Base-by-base conservation (phyloP, 2,329 filamentous ascomycete species). In the Zymoseptoria ardabiliae region DNA sequence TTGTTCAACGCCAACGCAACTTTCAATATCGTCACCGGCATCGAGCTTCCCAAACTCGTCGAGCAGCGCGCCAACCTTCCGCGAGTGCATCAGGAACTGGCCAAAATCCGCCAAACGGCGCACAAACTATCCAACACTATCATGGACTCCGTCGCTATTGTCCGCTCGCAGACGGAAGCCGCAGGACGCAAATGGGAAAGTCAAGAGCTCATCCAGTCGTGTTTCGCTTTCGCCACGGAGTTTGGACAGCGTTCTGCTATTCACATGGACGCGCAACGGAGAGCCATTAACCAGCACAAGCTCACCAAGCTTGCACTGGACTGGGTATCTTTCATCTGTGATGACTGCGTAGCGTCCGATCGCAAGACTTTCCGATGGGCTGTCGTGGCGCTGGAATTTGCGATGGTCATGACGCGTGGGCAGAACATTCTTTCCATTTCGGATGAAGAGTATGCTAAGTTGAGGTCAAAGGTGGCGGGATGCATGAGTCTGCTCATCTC, bases 401-500 rank as follows among this genome's bases (percentile, higher is more conserved):
- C 92, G 56, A 97, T 97, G 91, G 86, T 89, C 66, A 97, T 97
- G 88, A 99, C 94, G 0, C 85, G 91, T 56, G 94, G 94, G 10
- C 87, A 92, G 60, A 92, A 96, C 69, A 95, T 99, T 53, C 77
- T 99, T n/a, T 90, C 88, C 0, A 85, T 99, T 61, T 90, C 88
- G 49, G 91, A 96, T 60, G 84, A 88, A 49, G 93, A 99, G 70
- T 99, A 96, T 72, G 83, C 86, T 5, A 86, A 82, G 63, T 79
- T 99, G 63, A 85, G 93, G 51, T 81, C 85, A 59, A 97, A 97
- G 74, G 94, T 99, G 4, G 91, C 91, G 8, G 93, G 93, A 0
- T 99, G 94, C 74, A 99, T 99, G 94, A 92, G 91, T 20, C 82
- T 99, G 22, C 81, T 99, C 54, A 97, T 99, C 66, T 97, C 92